phyloP scores from a whole-genome alignment of 225 moss, liverwort and hornwort species.

The Pseudisothecium myosuroides region DNA sequence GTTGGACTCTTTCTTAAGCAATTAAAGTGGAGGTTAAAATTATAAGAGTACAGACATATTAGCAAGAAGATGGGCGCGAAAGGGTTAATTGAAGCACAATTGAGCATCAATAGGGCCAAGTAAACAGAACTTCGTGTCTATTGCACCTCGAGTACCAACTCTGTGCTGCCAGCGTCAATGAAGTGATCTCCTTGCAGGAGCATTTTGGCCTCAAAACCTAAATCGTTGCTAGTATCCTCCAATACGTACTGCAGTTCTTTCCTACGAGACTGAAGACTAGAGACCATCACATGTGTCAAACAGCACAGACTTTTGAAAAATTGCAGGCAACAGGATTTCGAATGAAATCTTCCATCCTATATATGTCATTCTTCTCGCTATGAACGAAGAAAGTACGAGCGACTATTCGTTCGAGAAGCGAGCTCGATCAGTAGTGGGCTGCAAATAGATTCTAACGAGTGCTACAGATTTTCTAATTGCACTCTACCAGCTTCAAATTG shows the following conservation, averaged over 20 bases:
- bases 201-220: fast-evolving
- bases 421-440: not conserved
- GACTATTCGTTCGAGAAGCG: not conserved
- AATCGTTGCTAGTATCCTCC: not conserved
- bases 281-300: not conserved
- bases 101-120: not conserved
- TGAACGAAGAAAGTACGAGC: not conserved
- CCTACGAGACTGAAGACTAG: too few species aligned
- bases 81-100: not conserved
- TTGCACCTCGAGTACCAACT: not conserved
- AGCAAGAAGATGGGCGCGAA: not conserved
- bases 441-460: not conserved
- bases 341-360: too few species aligned
- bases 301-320: not conserved
- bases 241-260: not conserved
- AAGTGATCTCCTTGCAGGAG: not conserved
- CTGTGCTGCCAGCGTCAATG: not conserved
- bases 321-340: not conserved
- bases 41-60: not conserved
- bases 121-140: not conserved
- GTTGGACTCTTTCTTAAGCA: not conserved
- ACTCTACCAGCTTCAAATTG: not conserved
- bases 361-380: not conserved
- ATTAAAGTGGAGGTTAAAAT: not conserved
- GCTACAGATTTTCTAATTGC: not conserved